Base-by-base conservation (phyloP, 2,329 filamentous ascomycete genomes). In the Zasmidium cellare region DNA sequence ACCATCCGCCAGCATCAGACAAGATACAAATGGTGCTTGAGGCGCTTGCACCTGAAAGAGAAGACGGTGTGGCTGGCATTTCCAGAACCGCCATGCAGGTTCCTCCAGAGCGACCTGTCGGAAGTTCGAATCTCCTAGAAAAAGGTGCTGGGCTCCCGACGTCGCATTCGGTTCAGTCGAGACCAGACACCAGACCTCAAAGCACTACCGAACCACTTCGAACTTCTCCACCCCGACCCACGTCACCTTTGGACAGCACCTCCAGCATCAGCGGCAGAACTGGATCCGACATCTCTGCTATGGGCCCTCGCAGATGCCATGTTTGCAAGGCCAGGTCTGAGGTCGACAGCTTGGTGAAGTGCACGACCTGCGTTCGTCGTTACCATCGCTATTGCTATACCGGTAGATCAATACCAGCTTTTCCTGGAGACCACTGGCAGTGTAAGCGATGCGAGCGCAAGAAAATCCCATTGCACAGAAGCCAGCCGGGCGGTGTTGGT, bases 361-460 rank as follows among this genome's bases (percentile, higher is more conserved):
- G 62, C 51, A 49, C 60, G 28, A 57, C 52, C 14, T 64, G 62
- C 46, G 3, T 24, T 6, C 55, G 60, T n/a, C 53, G 56, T 12
- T 64, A 64, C 41, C 60, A 64, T 23, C 54, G 57, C 18, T 48
- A 57, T 28, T 64, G 59, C 31, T 55, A 53, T 19, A 11, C 20
- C 5, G 28, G 7, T 6, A 46, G 11, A 16, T 6, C 46, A 11
- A 31, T 55, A 16, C 53, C 54, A 25, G 46, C n/a, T 1, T 9
- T 31, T 18, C 28, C 28, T n/a, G 20, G 50, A 23, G 18, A 65
- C 69, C 38, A 53, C 20, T 71, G 69, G 69, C 66, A 65, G 46
- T 71, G 69, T 49, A 57, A 52, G 22, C 60, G 63, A n/a, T 71
- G 68, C 41, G 46, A 63, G 14, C 61, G 52, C 50, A 70, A 66